These are phyloP conservation scores for Zymoseptoria tritici DNA, from an alignment of 2,329 filamentous ascomycete species.

Conservation along the genomic window DNA sequence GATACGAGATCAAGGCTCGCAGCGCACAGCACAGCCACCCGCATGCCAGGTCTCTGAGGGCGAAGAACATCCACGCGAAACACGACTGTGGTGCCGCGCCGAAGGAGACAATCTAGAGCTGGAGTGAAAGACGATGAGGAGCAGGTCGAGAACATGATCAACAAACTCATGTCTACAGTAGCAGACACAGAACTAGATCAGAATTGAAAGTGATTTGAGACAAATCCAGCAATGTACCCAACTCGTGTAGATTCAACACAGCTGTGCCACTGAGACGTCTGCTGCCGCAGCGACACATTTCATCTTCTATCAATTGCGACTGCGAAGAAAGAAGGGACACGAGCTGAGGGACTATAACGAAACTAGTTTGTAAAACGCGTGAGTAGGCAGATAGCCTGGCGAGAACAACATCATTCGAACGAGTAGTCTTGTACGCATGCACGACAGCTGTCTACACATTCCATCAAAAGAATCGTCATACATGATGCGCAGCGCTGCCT, in stretches of 20 bases:
- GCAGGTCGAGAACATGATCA: not conserved
- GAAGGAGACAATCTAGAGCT: not conserved
- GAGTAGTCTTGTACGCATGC: not conserved
- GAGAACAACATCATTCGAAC: not conserved
- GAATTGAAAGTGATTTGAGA: not conserved
- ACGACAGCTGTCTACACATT: not conserved
- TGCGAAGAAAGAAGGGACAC: no score
- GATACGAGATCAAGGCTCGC: conserved; percentile 7
- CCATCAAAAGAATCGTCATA: not conserved
- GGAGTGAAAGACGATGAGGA: not conserved
- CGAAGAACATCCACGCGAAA: not conserved
- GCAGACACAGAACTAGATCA: not conserved
- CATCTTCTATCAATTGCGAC: no score
- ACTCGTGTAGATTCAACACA: no score
- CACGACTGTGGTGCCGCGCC: not conserved
- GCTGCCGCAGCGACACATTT: no score
- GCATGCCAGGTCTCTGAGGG: conserved; percentile 1
- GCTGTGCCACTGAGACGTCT: no score
- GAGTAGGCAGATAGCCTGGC: no score
- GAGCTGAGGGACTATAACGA: no score
- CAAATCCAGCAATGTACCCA: not conserved
- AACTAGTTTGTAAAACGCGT: no score
- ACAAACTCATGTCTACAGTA: not conserved
- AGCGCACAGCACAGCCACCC: conserved; percentile 6
- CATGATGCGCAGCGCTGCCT: not conserved